Conservation (phyloP, 768 basidiomycete species). For the Pleurotus tuber-regium region DNA sequence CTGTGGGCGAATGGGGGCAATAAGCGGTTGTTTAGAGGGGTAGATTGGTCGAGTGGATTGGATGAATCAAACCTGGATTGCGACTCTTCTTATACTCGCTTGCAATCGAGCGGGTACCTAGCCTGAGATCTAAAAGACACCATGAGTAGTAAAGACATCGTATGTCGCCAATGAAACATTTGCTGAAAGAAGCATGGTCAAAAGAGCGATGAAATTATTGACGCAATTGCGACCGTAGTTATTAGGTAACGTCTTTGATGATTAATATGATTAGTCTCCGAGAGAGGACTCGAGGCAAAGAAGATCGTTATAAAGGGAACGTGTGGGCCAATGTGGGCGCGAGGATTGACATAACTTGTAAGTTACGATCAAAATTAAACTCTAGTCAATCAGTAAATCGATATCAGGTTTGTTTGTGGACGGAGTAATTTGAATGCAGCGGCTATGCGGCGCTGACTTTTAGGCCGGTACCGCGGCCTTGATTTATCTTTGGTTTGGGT, state of each 20-base stretch:
- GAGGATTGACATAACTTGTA: neutral
- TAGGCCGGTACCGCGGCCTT: neutral
- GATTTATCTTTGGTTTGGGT: neutral
- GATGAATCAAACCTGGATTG: too few species aligned
- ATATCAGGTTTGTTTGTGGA: constrained; percentile 3
- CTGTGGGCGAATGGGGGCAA: neutral
- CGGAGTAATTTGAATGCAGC: neutral
- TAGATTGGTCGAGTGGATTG: neutral
- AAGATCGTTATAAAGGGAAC: constrained; percentile 8
- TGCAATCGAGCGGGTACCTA: neutral
- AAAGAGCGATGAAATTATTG: neutral
- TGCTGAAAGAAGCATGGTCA: constrained; percentile 1
- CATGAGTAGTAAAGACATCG: neutral
- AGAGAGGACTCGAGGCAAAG: neutral
- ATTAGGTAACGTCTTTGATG: neutral
- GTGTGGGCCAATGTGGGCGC: constrained; percentile 2
- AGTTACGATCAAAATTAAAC: constrained; percentile 4
- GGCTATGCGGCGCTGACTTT: neutral
- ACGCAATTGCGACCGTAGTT: neutral
- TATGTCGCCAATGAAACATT: neutral
- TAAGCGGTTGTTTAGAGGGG: neutral
- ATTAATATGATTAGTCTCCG: neutral
- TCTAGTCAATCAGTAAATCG: constrained; percentile 7
- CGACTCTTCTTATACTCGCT: neutral
- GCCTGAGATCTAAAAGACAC: neutral